Evolutionary conservation across 31 red algal species (phyloP), one percentile per base, ranked within the genome.

Genomic region (Odonthalia washingtoniensis): DNA sequence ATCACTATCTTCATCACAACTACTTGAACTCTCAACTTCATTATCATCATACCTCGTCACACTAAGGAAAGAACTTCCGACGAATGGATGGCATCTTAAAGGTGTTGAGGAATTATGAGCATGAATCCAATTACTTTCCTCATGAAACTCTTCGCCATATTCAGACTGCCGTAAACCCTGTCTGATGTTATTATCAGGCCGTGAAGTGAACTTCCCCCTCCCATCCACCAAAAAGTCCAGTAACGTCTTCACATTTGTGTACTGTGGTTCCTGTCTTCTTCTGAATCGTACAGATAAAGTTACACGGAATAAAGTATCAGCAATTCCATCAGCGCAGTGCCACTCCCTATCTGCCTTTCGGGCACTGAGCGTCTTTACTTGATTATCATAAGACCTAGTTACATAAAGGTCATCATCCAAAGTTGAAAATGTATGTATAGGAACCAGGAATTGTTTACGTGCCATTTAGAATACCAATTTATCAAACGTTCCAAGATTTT

Each of bases 231-330:
- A 9, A 75, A 18, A 18, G 30, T 75, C 30, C 16, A 75, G 17
- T 5, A 75, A 36, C 4, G 32, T 75, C 6, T 37, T 75, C 28
- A 75, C 28, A 36, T 0, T 41, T n/a, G 26, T 0, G 32, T 3
- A 38, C 72, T 75, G 0, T 9, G 72, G 4, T 40, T 75, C 16
- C 32, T 36, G 14, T 5, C 72, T 5, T 35, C 72, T 3, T 9
- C 28, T 3, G 17, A 37, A 75, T 18, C 72, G 3, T 9, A 75
- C 17, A 4, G 32, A 4, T 5, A 75, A 0, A 9, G 41, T 32
- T 5, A 75, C 40, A 4, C 72, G 36, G 30, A 75, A 75, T 4
- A 70, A 75, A 42, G 72, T 36, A 37, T 40, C 72, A 36, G 32
- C 28, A 4, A 75, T 35, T 27, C 3, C 28, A 18, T 75, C 72